Base-by-base conservation (phyloP, 73 alveolate species). In the Blepharisma japonicum region DNA sequence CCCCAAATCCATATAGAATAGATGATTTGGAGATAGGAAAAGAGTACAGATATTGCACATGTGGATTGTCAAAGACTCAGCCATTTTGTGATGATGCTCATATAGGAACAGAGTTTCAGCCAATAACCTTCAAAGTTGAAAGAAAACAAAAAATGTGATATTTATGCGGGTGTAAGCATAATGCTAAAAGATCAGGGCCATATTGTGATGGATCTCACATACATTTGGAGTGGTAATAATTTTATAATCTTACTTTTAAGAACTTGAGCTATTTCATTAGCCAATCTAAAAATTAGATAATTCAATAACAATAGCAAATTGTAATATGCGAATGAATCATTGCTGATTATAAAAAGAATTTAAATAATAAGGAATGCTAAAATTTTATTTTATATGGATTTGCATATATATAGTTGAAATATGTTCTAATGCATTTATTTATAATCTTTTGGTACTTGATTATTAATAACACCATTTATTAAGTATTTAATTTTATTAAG, bases 61-160 rank as follows among this genome's bases (percentile, higher is more conserved):
- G 95, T 48, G 95, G 95, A 11, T 27, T 25, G 48, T 88, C 95
- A 21, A 74, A 84, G 45, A 67, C 72, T 1, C 84, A 88, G 77
- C 95, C 95, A 46, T 88, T 84, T 68, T 88, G 95, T 49, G 92
- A 88, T 76, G 91, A 88, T 4, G 55, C 87, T 80, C 92, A 85
- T 77, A 39, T 20, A 61, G 90, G 77, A 7, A 88, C 87, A 6
- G 89, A 79, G 6, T 88, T 55, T 55, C 45, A 70, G 54, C 95
- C 95, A 8, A 71, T 88, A 71, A 77, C 84, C 46, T 85, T 78
- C 53, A 78, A 66, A 49, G 71, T 78, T 54, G 80, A 84, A 2
- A 72, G 48, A 18, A 68, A 74, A 50, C 80, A 70, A 32, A 42
- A 48, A 32, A 45, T 50, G 49, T 51, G 55, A 23, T 39, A 67